A percentile compares a stretch with the other conserved stretches of the same genome.
These are phyloP conservation scores for Paramyrothecium sp. DNA, from an alignment of 2,329 filamentous ascomycete genomes.

Conservation along the genomic window DNA sequence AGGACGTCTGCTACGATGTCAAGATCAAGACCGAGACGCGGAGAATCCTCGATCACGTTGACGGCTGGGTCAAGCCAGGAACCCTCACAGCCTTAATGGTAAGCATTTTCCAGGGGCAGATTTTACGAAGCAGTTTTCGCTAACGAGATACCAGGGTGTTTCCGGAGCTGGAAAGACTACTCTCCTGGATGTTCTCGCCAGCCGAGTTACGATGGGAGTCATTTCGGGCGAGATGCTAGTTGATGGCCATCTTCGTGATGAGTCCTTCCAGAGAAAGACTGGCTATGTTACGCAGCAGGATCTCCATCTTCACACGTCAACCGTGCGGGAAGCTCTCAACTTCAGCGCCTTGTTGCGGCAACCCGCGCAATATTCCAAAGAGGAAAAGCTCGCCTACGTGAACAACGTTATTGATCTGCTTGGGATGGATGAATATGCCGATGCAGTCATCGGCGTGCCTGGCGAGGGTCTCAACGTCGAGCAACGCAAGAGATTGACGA, in stretches of 20 bases:
- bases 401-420: constrained; percentile 49
- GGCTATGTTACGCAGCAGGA: constrained; percentile 68
- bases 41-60: constrained; percentile 65
- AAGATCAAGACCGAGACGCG: constrained; percentile 62
- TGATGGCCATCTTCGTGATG: constrained; percentile 59
- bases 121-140: not conserved
- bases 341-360: constrained; percentile 39
- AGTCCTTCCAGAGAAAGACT: constrained; percentile 67
- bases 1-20: constrained; percentile 70
- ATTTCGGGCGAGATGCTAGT: constrained; percentile 66
- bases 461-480: constrained; percentile 30
- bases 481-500: constrained; percentile 44
- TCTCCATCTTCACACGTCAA: constrained; percentile 31
- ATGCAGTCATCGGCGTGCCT: constrained; percentile 42
- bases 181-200: constrained; percentile 58
- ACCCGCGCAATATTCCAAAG: constrained; percentile 33
- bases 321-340: constrained; percentile 36
- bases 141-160: constrained; percentile 24
- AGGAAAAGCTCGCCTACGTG: constrained; percentile 47
- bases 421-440: constrained; percentile 38
- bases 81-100: constrained; percentile 69
- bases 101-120: constrained; percentile 23
- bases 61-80: constrained; percentile 72
- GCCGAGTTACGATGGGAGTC: constrained; percentile 66
- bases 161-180: constrained; percentile 56